Conservation (phyloP, 768 basidiomycete genomes). For the Calocera cornea region DNA sequence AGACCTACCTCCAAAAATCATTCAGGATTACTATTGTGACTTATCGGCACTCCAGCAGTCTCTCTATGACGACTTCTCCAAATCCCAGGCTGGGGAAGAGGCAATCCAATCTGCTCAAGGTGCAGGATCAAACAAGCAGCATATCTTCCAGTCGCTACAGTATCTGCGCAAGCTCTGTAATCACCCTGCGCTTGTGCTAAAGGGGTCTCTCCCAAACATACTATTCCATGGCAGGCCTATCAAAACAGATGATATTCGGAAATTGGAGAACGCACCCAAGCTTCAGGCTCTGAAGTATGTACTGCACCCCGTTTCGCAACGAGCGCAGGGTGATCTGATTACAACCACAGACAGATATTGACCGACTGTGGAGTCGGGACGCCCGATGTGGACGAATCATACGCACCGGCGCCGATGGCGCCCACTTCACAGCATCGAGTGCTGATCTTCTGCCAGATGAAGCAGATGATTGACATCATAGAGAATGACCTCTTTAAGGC, state of each 20-base stretch:
- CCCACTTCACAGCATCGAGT: slow-evolving; percentile 82
- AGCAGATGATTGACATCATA: slow-evolving; percentile 97
- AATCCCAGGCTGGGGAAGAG: slow-evolving; percentile 52
- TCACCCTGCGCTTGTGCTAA: slow-evolving; percentile 85
- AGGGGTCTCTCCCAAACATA: slow-evolving; percentile 43
- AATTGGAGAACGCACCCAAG: slow-evolving; percentile 89
- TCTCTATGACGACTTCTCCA: slow-evolving; percentile 87
- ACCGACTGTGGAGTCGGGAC: slow-evolving; percentile 87
- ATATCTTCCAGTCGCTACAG: slow-evolving; percentile 94
- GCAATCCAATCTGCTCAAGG: slow-evolving; percentile 49
- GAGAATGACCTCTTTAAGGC: slow-evolving; percentile 83
- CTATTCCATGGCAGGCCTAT: slow-evolving; percentile 39
- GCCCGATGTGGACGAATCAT: slow-evolving; percentile 51
- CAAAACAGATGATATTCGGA: slow-evolving; percentile 37
- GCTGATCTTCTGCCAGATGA: slow-evolving; percentile 98
- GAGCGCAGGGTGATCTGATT: neutral
- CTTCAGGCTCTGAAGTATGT: slow-evolving; percentile 75
- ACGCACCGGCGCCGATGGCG: slow-evolving; percentile 32
- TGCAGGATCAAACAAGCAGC: slow-evolving; percentile 41
- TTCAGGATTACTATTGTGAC: slow-evolving; percentile 98
- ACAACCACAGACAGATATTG: slow-evolving; percentile 62
- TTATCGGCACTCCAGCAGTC: slow-evolving; percentile 86
- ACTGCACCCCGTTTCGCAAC: slow-evolving; percentile 4
- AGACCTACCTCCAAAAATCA: slow-evolving; percentile 96
- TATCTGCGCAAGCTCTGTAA: slow-evolving; percentile 97